Evolutionary conservation across 2,329 filamentous ascomycete species (phyloP), one percentile per base, ranked within the genome.

Genomic region (Tolypocladium tropicale): DNA sequence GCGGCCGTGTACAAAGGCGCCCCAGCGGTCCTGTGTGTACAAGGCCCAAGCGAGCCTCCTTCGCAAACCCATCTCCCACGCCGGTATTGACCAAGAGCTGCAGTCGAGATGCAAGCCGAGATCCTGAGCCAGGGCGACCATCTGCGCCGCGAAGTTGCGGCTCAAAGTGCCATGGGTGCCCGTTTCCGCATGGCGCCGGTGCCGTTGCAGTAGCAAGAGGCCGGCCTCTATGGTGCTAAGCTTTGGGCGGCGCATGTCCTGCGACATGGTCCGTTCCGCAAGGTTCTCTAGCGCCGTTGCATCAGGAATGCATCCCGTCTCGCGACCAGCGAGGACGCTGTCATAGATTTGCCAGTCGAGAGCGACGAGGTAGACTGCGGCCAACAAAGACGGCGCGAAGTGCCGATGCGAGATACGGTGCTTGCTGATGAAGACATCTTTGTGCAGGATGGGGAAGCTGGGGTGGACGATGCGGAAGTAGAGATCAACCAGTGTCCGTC

Each of bases 21-120:
- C 77, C 82, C 79, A 85, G 62, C 80, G 83, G 59, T 87, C 84
- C 63, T 86, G 83, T 74, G 85, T 82, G 59, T 79, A 86, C 0
- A 85, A 67, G 2, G 78, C 83, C 84, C 84, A 88, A 0, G 80
- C 82, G 0, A 87, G 69, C 16, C 84, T 72, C 62, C 81, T 80
- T 16, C 84, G 73, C 21, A 86, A 70, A 0, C 82, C 80, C 55
- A 81, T 77, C 62, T 87, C 84, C 82, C 83, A 86, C 0, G 72
- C 68, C 2, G 83, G 83, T 46, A 87, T 79, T 12, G 78, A 76
- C 84, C 84, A 88, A 23, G 73, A 68, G 0, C 79, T 78, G 59
- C 82, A 84, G 63, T 87, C 83, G 1, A 85, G 72, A 55, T 85
- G 80, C 12, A 85, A 70, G 0, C 82, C 82, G 1, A 85, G 72